Evolutionary conservation across 2,329 filamentous ascomycete genomes (phyloP).

Genomic region (Aspergillus texensis): DNA sequence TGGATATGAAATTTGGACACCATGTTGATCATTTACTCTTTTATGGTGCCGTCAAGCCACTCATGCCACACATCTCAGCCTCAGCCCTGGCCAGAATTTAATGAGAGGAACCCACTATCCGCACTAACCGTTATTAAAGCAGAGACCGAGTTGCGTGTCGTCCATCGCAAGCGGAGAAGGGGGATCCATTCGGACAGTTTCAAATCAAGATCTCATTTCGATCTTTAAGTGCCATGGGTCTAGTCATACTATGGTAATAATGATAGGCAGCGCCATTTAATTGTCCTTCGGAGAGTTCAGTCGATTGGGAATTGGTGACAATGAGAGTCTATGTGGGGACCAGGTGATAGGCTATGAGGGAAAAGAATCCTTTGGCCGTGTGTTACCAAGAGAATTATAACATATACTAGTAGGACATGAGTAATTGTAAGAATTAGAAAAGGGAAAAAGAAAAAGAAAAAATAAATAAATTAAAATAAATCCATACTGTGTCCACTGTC

Average conservation of each 20-base stretch:
- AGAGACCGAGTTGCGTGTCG: constrained; percentile 11
- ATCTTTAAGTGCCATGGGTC: constrained; percentile 6
- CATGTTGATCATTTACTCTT: constrained; percentile 4
- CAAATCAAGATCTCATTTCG: constrained; percentile 5
- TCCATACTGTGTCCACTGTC: background rate
- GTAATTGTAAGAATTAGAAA: background rate
- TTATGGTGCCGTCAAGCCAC: constrained; percentile 6
- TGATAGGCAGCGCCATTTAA: background rate
- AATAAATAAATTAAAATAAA: background rate
- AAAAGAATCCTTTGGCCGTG: background rate
- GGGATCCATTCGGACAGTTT: constrained; percentile 5
- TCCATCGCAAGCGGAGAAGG: constrained; percentile 8
- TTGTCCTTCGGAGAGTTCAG: background rate
- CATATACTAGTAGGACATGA: background rate
- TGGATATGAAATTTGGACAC: background rate
- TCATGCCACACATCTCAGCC: constrained; percentile 4
- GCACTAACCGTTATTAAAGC: constrained; percentile 1
- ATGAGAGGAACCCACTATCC: constrained; percentile 4
- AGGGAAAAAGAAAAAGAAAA: background rate
- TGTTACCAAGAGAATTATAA: background rate
- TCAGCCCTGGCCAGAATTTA: constrained; percentile 5
- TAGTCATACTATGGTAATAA: background rate
- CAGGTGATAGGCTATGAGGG: background rate
- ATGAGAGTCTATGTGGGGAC: background rate
- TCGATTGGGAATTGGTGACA: background rate